phyloP scores from a whole-genome alignment of 768 basidiomycete species.

The Boletus pseudo-olivaceus region DNA sequence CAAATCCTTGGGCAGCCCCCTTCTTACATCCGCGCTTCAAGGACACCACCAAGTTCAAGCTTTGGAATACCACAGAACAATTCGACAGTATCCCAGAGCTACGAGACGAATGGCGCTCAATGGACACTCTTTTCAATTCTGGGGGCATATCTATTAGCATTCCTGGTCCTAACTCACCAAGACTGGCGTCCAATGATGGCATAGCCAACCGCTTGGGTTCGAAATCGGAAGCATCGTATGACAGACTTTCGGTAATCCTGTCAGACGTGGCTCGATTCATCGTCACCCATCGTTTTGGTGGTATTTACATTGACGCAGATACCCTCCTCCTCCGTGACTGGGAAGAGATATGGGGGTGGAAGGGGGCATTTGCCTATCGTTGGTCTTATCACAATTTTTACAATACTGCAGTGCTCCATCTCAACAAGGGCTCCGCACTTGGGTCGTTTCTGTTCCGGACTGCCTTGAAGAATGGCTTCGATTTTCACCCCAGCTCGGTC shows the following conservation, averaged over 20 bases:
- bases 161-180: conserved; percentile 25
- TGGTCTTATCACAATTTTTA: conserved; percentile 93
- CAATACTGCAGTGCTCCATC: conserved; percentile 87
- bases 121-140: conserved; percentile 82
- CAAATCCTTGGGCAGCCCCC: conserved; percentile 87
- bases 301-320: conserved; percentile 92
- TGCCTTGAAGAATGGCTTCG: conserved; percentile 84
- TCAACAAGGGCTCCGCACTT: conserved; percentile 86
- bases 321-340: conserved; percentile 90
- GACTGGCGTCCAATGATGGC: conserved; percentile 5
- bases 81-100: conserved; percentile 84
- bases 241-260: conserved; percentile 86
- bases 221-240: conserved; percentile 55
- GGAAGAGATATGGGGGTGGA: conserved; percentile 97
- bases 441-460: conserved; percentile 91
- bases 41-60: conserved; percentile 84
- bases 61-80: conserved; percentile 98
- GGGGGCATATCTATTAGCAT: conserved; percentile 74
- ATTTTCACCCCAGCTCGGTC: conserved; percentile 95
- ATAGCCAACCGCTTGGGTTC: conserved; percentile 50
- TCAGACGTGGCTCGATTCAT: conserved; percentile 98
- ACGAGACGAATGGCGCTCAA: conserved; percentile 79
- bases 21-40: conserved; percentile 88
- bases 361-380: conserved; percentile 90
- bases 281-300: conserved; percentile 89